Percentiles rank a stretch among this genome's conserved stretches.
Evolutionary conservation across 106 monocot genomes (phyloP).

Genomic region (Allium cepa): DNA sequence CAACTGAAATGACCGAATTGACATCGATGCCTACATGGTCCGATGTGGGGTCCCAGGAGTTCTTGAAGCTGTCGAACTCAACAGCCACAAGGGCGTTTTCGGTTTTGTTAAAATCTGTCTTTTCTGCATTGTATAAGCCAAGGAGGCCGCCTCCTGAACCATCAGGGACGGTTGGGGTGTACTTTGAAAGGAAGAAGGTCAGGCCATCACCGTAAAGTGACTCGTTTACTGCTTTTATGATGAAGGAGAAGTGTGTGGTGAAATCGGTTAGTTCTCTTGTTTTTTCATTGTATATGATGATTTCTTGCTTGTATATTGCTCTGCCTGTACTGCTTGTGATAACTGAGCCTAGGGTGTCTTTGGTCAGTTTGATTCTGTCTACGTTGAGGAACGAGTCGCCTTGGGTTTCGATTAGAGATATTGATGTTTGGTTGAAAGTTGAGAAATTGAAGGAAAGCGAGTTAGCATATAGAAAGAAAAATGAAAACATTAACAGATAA

Average conservation of each 20-base stretch:
- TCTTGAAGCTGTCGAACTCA: constrained; percentile 52
- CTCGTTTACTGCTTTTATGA: constrained; percentile 16
- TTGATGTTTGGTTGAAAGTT: constrained; percentile 2
- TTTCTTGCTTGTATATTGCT: constrained; percentile 23
- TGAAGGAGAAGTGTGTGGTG: constrained; percentile 62
- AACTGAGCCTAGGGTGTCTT: constrained; percentile 2
- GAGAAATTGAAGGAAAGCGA: constrained; percentile 42
- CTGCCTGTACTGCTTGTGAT: constrained; percentile 30
- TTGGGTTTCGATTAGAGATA: neutral
- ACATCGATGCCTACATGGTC: constrained; percentile 67
- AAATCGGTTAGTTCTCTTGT: constrained; percentile 32
- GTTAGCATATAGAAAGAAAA: constrained; percentile 8
- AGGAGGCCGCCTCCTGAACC: constrained; percentile 23
- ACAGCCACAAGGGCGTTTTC: constrained; percentile 28
- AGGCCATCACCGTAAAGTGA: constrained; percentile 37
- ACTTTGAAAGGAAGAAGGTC: constrained; percentile 52
- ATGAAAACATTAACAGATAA: too few relatives aligned
- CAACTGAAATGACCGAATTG: constrained; percentile 19
- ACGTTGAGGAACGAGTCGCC: constrained; percentile 15
- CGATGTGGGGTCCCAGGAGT: constrained; percentile 39
- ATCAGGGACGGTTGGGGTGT: constrained; percentile 11
- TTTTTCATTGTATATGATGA: constrained; percentile 26
- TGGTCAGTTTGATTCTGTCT: constrained; percentile 9
- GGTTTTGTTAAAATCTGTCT: neutral
- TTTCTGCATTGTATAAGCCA: constrained; percentile 26